Evolutionary conservation across 1,284 basidiomycete genomes (phyloP).

Genomic region (Cystobasidium sp.): DNA sequence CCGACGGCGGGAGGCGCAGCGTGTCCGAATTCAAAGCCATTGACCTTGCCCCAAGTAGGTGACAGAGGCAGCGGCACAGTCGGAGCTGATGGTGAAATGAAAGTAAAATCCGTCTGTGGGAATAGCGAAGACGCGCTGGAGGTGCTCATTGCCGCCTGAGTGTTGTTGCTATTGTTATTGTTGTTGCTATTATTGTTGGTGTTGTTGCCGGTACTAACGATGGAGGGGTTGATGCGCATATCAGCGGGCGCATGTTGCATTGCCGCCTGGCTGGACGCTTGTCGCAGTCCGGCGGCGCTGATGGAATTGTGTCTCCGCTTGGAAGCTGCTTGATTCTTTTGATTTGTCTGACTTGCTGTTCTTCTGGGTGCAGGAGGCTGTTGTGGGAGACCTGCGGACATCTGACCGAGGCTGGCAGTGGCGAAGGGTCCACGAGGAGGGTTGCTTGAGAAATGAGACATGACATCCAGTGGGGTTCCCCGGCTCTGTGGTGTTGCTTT

Average conservation of each 20-base stretch:
- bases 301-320: conserved; percentile 35
- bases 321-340: conserved; percentile 9
- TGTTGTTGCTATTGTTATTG: conserved; percentile 2
- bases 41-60: conserved; percentile 19
- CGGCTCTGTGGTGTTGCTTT: conserved; percentile 17
- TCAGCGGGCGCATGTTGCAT: conserved; percentile 25
- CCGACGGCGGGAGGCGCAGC: conserved; percentile 3
- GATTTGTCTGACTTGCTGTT: conserved; percentile 23
- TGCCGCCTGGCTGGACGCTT: conserved; percentile 11
- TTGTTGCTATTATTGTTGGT: neutral
- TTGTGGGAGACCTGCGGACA: neutral
- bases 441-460: conserved; percentile 12
- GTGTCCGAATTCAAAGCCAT: conserved; percentile 34
- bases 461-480: conserved; percentile 7
- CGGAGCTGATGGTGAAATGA: conserved; percentile 32
- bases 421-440: conserved; percentile 17
- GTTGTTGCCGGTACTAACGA: neutral
- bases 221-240: conserved; percentile 11
- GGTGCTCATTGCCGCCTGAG: neutral
- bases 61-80: conserved; percentile 21
- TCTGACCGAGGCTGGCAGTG: conserved; percentile 9
- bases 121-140: conserved; percentile 7
- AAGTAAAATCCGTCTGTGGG: conserved; percentile 35
- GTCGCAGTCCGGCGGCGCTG: conserved; percentile 31
- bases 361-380: neutral